Evolutionary conservation across 441 rosid species (phyloP).

Genomic region (Raphanus hybrid): DNA sequence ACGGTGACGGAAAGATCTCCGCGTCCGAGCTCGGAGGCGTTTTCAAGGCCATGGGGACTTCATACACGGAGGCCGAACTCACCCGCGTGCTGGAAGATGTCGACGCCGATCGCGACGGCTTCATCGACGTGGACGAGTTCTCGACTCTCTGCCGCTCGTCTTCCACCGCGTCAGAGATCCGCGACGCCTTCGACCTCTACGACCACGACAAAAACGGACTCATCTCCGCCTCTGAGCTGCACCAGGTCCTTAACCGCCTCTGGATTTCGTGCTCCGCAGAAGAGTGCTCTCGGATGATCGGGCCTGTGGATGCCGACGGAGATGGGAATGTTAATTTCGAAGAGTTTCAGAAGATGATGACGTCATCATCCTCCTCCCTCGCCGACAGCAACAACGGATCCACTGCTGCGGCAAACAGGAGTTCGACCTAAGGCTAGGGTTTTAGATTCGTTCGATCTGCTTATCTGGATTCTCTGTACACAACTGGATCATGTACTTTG

Average conservation of each 20-base stretch:
- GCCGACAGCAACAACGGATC: conserved; percentile 13
- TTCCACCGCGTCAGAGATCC: conserved; percentile 54
- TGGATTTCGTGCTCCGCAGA: conserved; percentile 55
- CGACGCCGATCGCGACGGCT: conserved; percentile 64
- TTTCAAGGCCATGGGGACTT: conserved; percentile 51
- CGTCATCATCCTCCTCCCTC: conserved; percentile 36
- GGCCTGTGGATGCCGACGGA: conserved; percentile 58
- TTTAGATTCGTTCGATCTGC: background rate
- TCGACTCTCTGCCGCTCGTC: conserved; percentile 46
- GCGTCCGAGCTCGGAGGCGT: conserved; percentile 52
- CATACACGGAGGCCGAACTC: conserved; percentile 50
- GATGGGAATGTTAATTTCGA: conserved; percentile 61
- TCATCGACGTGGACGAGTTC: conserved; percentile 58
- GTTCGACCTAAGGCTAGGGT: conserved; percentile 23
- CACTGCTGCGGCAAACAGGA: conserved; percentile 13
- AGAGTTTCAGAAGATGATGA: conserved; percentile 72
- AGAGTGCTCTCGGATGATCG: conserved; percentile 58
- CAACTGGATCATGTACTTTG: background rate
- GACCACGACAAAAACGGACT: conserved; percentile 68
- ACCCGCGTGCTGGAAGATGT: conserved; percentile 53
- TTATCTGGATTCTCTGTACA: conserved; percentile 8
- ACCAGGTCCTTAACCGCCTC: conserved; percentile 53
- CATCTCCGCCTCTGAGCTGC: conserved; percentile 62
- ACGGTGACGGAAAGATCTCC: conserved; percentile 70
- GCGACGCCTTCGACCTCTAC: conserved; percentile 68